Evolutionary conservation across 345 rosid species (phyloP).

Genomic region (Ailanthus altissimus): DNA sequence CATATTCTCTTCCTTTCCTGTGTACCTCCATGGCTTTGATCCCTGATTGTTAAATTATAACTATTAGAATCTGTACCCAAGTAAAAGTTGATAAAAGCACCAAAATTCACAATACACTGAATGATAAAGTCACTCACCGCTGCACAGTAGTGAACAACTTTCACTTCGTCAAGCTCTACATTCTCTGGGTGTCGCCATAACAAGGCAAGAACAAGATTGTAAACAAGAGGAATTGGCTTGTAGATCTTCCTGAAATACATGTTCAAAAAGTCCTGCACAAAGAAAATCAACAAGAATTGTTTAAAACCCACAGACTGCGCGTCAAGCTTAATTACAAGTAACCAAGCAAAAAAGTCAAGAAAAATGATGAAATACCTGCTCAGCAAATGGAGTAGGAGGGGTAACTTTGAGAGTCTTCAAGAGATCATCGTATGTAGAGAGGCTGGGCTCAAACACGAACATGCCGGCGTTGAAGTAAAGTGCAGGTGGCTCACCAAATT

Average conservation of each 20-base stretch:
- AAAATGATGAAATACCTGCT: constrained; percentile 31
- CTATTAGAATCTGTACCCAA: not conserved
- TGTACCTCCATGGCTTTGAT: constrained; percentile 94
- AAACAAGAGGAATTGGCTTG: constrained; percentile 61
- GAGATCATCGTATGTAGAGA: constrained; percentile 48
- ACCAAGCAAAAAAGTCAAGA: too few species aligned
- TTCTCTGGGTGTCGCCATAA: constrained; percentile 97
- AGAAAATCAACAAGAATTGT: too few species aligned
- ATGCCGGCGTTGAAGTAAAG: constrained; percentile 96
- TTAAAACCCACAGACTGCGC: too few species aligned
- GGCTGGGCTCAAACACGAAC: constrained; percentile 73
- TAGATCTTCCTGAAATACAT: constrained; percentile 68
- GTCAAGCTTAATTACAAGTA: too few species aligned
- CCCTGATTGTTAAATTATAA: constrained; percentile 42
- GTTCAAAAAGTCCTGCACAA: constrained; percentile 69
- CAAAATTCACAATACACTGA: not conserved
- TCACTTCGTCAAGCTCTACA: constrained; percentile 64
- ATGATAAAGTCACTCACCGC: constrained; percentile 45
- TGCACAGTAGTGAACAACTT: constrained; percentile 88
- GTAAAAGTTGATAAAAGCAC: not conserved
- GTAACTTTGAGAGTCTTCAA: constrained; percentile 47
- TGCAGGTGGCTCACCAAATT: constrained; percentile 60
- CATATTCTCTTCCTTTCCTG: constrained; percentile 81
- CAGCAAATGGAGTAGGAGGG: constrained; percentile 74
- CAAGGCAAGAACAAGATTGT: constrained; percentile 85